Evolutionary conservation across 1,139 yeast genomes (phyloP), one percentile per base, ranked within the genome.

Genomic region (Barnettozyma hawaiiensis): DNA sequence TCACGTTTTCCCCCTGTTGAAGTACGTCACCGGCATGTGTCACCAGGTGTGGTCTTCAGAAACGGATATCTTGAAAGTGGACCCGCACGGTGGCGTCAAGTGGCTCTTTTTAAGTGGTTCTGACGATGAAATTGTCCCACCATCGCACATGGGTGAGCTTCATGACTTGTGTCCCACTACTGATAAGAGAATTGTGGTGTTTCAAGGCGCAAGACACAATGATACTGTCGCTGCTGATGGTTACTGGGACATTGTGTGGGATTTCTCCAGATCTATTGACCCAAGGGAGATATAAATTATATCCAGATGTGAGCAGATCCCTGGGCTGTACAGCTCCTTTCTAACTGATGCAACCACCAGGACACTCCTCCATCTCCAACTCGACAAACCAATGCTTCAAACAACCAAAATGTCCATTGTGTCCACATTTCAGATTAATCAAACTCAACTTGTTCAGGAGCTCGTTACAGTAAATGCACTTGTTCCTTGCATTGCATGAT

Each of bases 61-160:
- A 57, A 54, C 58, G 10, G 70, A 78, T 33, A 79, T 90, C 14
- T 63, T 69, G 1, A 55, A 60, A 16, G 69, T 85, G 19, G 76
- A 81, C 7, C 52, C 70, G 0, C 59, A 67, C 8, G 68, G 84
- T 7, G 68, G 84, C 6, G 95, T 96, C 2, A 43, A 37, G 0
- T 71, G 81, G 28, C 67, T 90, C 40, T 76, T 90, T 54, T 61
- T 90, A 38, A 76, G 85, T 52, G 97, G 96, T 0, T 64, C 75
- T 22, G 67, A 70, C 34, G 98, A 92, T 64, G 98, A 92, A 62
- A 79, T 92, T 27, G 96, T 92, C 1, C 97, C 97, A 1, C 95
- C 96, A 0, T 53, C 53, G 1, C 97, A 92, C 57, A 86, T 90
- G 92, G 73, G 73, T 44, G 60, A 57, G 37, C 70, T 92, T 29